Base-by-base conservation (phyloP, 129 eudicot species). In the Centaurea solstitialis region DNA sequence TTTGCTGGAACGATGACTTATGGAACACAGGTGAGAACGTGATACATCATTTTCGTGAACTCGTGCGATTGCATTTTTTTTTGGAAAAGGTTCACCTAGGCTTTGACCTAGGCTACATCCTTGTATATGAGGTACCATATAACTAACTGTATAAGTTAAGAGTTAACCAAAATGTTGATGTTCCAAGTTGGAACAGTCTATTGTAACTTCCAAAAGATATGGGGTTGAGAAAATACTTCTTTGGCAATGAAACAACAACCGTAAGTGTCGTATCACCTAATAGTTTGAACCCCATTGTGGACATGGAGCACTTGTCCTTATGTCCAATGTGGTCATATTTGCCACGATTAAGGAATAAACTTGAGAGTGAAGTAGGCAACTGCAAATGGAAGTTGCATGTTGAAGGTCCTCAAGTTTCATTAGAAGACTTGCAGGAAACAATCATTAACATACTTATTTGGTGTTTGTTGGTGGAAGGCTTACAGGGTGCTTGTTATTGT, bases 1-100 rank as follows among this genome's bases (percentile, higher is more conserved):
- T 92, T 86, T 89, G 89, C 87, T 35, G 93, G 90, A 83, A 35
- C 84, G 50, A 74, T 92, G 90, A 76, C 87, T 74, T 88, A 85
- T 70, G 91, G 86, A 73, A 76, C 91, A 30, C 91, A 86, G 87
- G 97, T 88, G 80, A 79, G 90, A 65, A 38, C 53, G 53, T 65
- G 20, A 1, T 35, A 20, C 64, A 59, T 30, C 15, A n/a, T n/a
- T n/a, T n/a, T n/a, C n/a, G 70, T 79, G 33, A 64, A 61, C 22
- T 57, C 39, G 13, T 15, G 17, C 28, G 0, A 38, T 28, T 23
- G 59, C 18, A 57, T 13, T 59, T 22, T 41, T 33, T 33, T 33
- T 33, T 33, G 37, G 37, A 33, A 33, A 33, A 33, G 37, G 37
- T 33, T 33, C 37, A 33, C 37, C 37, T 33, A 33, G 37, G 37